Evolutionary conservation across 2,329 filamentous ascomycete species (phyloP), one percentile per base, ranked within the genome.

Genomic region (Penicillium janthinellum): DNA sequence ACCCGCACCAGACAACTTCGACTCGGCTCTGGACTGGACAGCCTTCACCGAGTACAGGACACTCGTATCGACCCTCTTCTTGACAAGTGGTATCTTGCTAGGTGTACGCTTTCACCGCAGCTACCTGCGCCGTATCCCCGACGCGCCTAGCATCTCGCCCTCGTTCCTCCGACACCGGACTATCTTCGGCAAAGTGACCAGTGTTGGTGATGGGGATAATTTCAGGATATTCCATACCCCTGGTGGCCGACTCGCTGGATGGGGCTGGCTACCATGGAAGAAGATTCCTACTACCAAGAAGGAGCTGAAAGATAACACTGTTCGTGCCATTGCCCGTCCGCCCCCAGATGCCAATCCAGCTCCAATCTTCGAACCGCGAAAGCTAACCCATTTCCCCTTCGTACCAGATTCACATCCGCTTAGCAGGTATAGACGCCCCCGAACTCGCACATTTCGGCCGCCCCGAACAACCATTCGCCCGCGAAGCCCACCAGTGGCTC

Each of bases 211-310:
- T 82, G 96, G 92, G 4, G 95, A 99, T 77, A 94, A 94, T 73
- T 97, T 99, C 75, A 90, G 95, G 67, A 76, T 99, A 50, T 99
- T 90, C 74, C 95, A 99, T 75, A 98, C 92, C 0, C 95, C 95
- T 0, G 94, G 94, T n/a, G 95, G 95, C 11, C 84, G 88, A 65
- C 76, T 93, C 54, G 84, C 89, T 11, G 95, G 95, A 55, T 99
- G 95, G 95, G 92, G 90, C n/a, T 96, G 91, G 92, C 71, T 95
- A 64, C 88, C 85, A 5, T 82, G 85, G 74, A 82, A 92, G 70
- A 88, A 78, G 59, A 83, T 96, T 6, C 93, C 92, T 1, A 82
- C 79, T 12, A 86, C 83, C 58, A 89, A 84, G 72, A 85, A 88
- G 59, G 84, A 87, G 34, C 78, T 96, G 62, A 91, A 86, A 72